A percentile compares a stretch with the other conserved stretches of the same genome.
Conservation (phyloP, 352 stramenopile genomes). For the Phytopythium kandeliae region DNA sequence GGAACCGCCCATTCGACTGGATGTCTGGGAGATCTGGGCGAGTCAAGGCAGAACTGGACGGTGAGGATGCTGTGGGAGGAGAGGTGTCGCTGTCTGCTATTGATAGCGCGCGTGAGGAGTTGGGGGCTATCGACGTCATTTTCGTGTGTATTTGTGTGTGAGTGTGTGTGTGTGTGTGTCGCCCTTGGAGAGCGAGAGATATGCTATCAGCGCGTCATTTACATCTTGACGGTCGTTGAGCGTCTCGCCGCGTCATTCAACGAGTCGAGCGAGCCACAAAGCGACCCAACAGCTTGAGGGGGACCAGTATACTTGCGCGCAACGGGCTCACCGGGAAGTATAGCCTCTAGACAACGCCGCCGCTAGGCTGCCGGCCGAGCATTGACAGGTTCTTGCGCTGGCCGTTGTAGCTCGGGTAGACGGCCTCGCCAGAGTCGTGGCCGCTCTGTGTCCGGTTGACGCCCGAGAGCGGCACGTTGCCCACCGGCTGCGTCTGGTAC, state of each 20-base stretch:
- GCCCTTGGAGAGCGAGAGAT: neutral
- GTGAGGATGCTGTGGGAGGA: no score
- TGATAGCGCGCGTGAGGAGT: neutral
- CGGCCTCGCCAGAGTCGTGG: constrained; percentile 29
- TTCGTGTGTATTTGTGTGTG: neutral
- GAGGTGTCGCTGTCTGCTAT: no score
- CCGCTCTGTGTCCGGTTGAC: constrained; percentile 25
- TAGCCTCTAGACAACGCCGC: constrained; percentile 47
- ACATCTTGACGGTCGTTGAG: no score
- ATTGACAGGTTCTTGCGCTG: constrained; percentile 69
- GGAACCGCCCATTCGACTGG: constrained; percentile 15
- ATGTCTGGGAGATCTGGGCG: no score
- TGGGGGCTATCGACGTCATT: neutral
- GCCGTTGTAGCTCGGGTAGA: constrained; percentile 57
- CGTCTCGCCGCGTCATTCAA: no score
- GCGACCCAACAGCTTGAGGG: no score
- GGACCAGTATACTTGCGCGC: neutral
- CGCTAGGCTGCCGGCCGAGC: constrained; percentile 52
- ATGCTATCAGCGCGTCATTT: constrained; percentile 3
- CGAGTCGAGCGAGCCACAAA: no score
- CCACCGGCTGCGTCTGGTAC: constrained; percentile 22
- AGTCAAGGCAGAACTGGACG: no score
- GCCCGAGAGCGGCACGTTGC: constrained; percentile 22
- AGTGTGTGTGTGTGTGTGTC: neutral
- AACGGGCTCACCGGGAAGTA: neutral